Percentiles rank a stretch among this genome's conserved stretches.
phyloP scores from a whole-genome alignment of 768 basidiomycete genomes.

The Calocera cornea region DNA sequence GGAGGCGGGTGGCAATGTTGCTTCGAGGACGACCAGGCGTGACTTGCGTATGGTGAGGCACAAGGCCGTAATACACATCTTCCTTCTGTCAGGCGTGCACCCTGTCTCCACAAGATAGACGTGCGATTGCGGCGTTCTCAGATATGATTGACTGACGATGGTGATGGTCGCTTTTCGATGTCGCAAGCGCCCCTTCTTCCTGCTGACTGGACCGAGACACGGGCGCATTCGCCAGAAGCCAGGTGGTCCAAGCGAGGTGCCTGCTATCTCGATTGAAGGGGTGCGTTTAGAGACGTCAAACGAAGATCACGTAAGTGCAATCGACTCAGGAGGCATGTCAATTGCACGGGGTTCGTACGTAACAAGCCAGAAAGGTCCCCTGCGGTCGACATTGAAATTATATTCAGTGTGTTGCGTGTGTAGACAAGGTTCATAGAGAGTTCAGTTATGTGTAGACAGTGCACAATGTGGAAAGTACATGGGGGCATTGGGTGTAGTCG shows the following conservation, averaged over 20 bases:
- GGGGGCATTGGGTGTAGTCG: neutral
- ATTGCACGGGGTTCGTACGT: neutral
- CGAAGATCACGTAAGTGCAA: neutral
- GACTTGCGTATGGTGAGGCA: too few relatives aligned
- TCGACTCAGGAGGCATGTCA: neutral
- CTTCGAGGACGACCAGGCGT: neutral
- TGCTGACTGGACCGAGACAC: neutral
- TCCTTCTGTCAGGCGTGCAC: neutral
- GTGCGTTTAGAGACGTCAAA: neutral
- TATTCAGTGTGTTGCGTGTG: neutral
- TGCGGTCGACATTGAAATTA: neutral
- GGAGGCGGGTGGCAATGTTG: neutral
- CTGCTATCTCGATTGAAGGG: neutral
- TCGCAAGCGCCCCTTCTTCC: neutral
- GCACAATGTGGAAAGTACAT: neutral
- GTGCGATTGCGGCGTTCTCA: neutral
- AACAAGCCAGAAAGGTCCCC: neutral
- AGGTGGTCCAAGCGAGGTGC: neutral
- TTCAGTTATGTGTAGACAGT: neutral
- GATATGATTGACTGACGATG: neutral
- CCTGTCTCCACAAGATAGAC: neutral
- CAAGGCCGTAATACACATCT: neutral
- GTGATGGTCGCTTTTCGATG: neutral
- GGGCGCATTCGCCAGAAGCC: neutral
- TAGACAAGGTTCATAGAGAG: neutral